phyloP scores from a whole-genome alignment of 2,329 filamentous ascomycete genomes.

The Didymella exigua region DNA sequence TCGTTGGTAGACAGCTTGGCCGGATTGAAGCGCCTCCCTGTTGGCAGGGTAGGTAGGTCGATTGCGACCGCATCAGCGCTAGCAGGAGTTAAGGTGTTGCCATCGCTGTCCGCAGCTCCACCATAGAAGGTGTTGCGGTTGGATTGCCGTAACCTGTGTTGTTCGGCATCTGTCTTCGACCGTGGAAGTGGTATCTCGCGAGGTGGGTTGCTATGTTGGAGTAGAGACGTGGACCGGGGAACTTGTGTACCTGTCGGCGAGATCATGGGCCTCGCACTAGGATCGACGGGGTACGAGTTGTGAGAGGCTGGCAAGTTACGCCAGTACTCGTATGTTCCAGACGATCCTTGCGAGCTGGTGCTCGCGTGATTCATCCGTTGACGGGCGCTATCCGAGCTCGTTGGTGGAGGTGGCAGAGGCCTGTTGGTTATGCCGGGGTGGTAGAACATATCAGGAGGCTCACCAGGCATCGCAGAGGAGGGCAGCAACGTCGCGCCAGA shows the following conservation, averaged over 20 bases:
- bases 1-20: conserved; percentile 80
- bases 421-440: conserved; percentile 76
- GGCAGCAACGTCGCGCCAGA: conserved; percentile 35
- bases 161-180: conserved; percentile 92
- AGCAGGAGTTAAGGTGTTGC: conserved; percentile 61
- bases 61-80: conserved; percentile 64
- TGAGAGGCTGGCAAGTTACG: conserved; percentile 40
- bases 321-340: conserved; percentile 55
- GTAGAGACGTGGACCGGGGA: conserved; percentile 65
- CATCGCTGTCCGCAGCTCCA: conserved; percentile 49
- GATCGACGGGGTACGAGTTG: conserved; percentile 40
- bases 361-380: conserved; percentile 49
- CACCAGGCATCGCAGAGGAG: conserved; percentile 52
- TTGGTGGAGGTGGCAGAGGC: conserved; percentile 67
- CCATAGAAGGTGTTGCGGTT: conserved; percentile 46
- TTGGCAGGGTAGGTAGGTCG: conserved; percentile 83
- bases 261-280: conserved; percentile 39
- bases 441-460: conserved; percentile 90
- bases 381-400: conserved; percentile 57
- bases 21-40: conserved; percentile 80
- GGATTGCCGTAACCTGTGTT: conserved; percentile 52
- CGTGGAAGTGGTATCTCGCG: conserved; percentile 80
- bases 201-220: conserved; percentile 80
- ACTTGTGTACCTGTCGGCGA: conserved; percentile 42
- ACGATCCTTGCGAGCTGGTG: conserved; percentile 38